These are phyloP conservation scores for Linanthus parryae DNA, from an alignment of 148 eudicot species.

Conservation along the genomic window DNA sequence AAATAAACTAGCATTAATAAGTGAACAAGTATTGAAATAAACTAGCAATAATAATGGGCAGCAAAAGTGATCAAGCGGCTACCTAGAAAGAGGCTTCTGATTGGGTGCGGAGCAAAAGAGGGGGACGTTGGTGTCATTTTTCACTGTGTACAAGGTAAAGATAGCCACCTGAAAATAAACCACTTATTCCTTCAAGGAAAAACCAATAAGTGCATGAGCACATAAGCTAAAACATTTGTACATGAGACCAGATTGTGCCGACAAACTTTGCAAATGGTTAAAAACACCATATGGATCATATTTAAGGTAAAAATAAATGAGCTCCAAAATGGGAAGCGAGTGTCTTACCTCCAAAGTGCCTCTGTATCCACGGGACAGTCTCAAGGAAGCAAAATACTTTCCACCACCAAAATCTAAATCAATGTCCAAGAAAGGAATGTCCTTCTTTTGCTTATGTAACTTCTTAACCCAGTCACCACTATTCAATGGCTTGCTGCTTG, in stretches of 20 bases:
- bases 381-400: slow-evolving; percentile 69
- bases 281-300: too few relatives aligned
- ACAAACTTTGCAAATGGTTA: too few relatives aligned
- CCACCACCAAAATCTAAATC: slow-evolving; percentile 78
- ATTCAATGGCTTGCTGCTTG: slow-evolving; percentile 85
- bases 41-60: neutral
- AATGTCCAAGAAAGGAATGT: slow-evolving; percentile 58
- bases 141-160: slow-evolving; percentile 69
- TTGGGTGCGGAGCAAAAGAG: slow-evolving; percentile 55
- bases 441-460: slow-evolving; percentile 71
- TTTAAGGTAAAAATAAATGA: too few relatives aligned
- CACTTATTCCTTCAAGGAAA: neutral
- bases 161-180: slow-evolving; percentile 61
- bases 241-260: too few relatives aligned
- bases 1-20: slow-evolving; percentile 2
- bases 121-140: slow-evolving; percentile 52
- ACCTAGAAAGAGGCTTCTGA: slow-evolving; percentile 68
- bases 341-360: slow-evolving; percentile 78
- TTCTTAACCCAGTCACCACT: slow-evolving; percentile 80
- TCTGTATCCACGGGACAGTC: slow-evolving; percentile 66
- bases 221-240: too few relatives aligned
- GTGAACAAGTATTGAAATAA: slow-evolving; percentile 3
- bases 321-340: neutral
- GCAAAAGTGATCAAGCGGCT: slow-evolving; percentile 12
- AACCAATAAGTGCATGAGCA: too few relatives aligned